These are phyloP conservation scores for Letharia lupina DNA, from an alignment of 495 filamentous ascomycete species.

Conservation along the genomic window DNA sequence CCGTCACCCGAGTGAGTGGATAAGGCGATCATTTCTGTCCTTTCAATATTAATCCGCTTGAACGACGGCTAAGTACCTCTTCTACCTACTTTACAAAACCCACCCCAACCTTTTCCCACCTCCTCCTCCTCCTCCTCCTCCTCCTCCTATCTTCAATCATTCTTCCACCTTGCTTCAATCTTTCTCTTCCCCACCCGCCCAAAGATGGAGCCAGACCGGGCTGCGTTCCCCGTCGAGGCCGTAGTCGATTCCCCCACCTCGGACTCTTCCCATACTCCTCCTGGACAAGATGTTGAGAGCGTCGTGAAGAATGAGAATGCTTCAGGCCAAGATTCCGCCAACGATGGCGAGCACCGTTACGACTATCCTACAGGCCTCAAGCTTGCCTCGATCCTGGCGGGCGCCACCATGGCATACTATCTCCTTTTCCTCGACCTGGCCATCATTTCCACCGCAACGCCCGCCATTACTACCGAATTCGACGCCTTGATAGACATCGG, in stretches of 20 bases:
- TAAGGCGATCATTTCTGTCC: neutral
- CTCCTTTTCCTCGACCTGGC: slow-evolving; percentile 44
- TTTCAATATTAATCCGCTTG: neutral
- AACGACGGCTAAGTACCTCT: slow-evolving; percentile 1
- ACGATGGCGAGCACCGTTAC: slow-evolving; percentile 21
- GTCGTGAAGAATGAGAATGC: slow-evolving; percentile 25
- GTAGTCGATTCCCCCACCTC: slow-evolving; percentile 23
- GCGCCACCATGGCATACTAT: slow-evolving; percentile 35
- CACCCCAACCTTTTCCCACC: slow-evolving; percentile 5
- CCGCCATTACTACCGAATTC: slow-evolving; percentile 36
- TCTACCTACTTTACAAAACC: neutral
- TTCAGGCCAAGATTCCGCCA: slow-evolving; percentile 23
- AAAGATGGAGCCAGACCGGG: slow-evolving; percentile 23
- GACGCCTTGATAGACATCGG: slow-evolving; percentile 36
- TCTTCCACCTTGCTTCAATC: slow-evolving; percentile 5
- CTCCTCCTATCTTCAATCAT: slow-evolving; percentile 2
- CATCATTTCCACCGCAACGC: slow-evolving; percentile 38
- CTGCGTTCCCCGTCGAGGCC: slow-evolving; percentile 21
- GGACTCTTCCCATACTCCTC: slow-evolving; percentile 25
- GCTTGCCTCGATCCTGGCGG: slow-evolving; percentile 15
- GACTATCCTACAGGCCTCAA: slow-evolving; percentile 15
- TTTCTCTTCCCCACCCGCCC: slow-evolving; percentile 13
- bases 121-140: neutral
- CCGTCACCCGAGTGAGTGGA: neutral
- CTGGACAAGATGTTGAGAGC: slow-evolving; percentile 24